Base-by-base conservation (phyloP, 768 basidiomycete species). In the Lentinula sp. region DNA sequence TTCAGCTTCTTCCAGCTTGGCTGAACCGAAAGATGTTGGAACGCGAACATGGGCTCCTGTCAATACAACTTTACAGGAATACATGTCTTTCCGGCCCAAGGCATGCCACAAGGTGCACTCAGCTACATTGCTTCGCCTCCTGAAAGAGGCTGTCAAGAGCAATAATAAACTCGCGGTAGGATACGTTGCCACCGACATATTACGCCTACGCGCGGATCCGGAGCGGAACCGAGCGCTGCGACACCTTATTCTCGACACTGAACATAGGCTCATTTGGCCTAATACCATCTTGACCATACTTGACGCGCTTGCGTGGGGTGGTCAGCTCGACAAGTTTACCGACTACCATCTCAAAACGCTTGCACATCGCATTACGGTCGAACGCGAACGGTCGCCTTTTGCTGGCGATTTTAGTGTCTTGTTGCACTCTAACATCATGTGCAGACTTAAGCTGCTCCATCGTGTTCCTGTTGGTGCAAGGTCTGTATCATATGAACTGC, bases 401-500 rank as follows among this genome's bases (percentile, higher is more conserved):
- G 48, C 39, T 57, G 39, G 37, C 9, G 48, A 59, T 33, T 20
- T 48, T 18, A 46, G 57, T n/a, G 18, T 28, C 6, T 18, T 49
- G 16, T 28, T 59, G 18, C 46, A 48, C 28, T 32, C 57, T 16
- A 59, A 32, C 32, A 59, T 59, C 35, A 36, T 59, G 57, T 9
- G 10, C n/a, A 37, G 57, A 36, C 9, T 59, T 4, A 28, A 49
- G 48, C 18, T 7, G 5, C 45, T 59, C 12, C 8, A 36, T 35
- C 57, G 45, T 18, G 59, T 52, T 20, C 59, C 59, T n/a, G 35
- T 15, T 7, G 59, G 59, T 15, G 59, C 50, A 37, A 35, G 28
- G 5, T 60, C 70, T n/a, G 67, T 76, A 45, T 69, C 68, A n/a
- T 77, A 78, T 64, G 65, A 61, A 48, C 80, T 81, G 3, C 74